phyloP scores from a whole-genome alignment of 2,329 filamentous ascomycete species.

The Colletotrichum limetticola region DNA sequence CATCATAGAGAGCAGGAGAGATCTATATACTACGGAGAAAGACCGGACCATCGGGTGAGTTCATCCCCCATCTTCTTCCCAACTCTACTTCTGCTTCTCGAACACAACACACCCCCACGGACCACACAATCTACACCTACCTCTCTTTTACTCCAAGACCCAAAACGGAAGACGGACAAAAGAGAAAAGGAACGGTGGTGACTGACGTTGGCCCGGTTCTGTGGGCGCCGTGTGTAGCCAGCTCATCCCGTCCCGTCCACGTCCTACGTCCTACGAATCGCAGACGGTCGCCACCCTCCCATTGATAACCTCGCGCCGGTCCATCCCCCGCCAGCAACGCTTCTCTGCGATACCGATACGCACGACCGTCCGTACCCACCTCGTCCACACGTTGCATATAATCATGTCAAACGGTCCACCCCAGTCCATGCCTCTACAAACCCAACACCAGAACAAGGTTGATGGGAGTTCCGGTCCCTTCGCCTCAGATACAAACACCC shows the following conservation, averaged over 20 bases:
- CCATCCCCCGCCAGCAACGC: slow-evolving; percentile 29
- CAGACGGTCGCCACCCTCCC: slow-evolving; percentile 34
- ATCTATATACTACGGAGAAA: not conserved
- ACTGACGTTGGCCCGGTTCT: slow-evolving; percentile 22
- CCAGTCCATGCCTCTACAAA: slow-evolving; percentile 32
- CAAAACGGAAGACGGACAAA: not conserved
- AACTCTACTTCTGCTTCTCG: not conserved
- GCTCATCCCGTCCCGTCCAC: not conserved
- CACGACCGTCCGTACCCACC: slow-evolving; percentile 33
- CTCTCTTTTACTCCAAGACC: not conserved
- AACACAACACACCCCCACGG: not conserved
- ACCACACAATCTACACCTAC: not conserved
- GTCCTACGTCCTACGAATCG: slow-evolving; percentile 21
- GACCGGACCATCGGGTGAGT: not conserved
- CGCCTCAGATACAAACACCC: slow-evolving; percentile 30
- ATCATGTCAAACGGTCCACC: slow-evolving; percentile 36
- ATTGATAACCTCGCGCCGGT: slow-evolving; percentile 42
- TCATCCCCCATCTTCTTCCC: not conserved
- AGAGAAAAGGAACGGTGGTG: not conserved
- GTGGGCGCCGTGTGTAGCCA: slow-evolving; percentile 13
- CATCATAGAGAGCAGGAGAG: not conserved
- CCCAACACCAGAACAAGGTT: slow-evolving; percentile 29
- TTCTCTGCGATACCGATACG: slow-evolving; percentile 27
- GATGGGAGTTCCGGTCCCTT: slow-evolving; percentile 30
- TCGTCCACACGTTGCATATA: slow-evolving; percentile 30